Conservation (phyloP, 2,329 filamentous ascomycete species). For the Trichoderma sp. region DNA sequence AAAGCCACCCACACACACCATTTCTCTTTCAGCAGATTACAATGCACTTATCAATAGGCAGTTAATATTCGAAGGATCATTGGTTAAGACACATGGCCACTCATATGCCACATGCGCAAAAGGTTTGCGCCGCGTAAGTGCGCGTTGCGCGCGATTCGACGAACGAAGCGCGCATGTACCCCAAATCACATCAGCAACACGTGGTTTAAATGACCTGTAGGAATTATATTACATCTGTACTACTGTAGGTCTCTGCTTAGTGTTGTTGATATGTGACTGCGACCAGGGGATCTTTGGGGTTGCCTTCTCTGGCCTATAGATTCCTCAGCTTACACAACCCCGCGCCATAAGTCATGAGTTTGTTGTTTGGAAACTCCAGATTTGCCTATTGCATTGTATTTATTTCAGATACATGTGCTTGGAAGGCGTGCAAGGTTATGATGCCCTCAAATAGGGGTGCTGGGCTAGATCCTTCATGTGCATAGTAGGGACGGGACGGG, state of each 20-base stretch:
- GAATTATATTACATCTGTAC: neutral
- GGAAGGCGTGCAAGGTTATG: neutral
- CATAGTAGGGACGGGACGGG: neutral
- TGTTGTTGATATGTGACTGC: neutral
- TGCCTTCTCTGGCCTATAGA: neutral
- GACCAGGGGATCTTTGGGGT: neutral
- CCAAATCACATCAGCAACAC: neutral
- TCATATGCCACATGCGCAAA: neutral
- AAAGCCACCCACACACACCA: too few species aligned
- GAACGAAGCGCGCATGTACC: neutral
- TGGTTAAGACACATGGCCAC: neutral
- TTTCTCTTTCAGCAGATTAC: too few species aligned
- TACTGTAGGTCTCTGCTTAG: neutral
- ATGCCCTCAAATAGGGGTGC: neutral
- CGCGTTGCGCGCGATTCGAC: neutral
- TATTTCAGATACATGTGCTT: neutral
- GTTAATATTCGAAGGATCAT: too few species aligned
- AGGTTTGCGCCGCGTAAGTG: neutral
- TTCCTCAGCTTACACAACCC: neutral
- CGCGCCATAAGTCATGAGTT: neutral
- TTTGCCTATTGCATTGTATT: neutral
- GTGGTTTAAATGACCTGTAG: neutral
- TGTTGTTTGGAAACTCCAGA: neutral
- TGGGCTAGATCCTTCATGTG: neutral
- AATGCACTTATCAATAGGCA: too few species aligned